Evolutionary conservation across 352 stramenopile genomes (phyloP).

Genomic region (Globisporangium paddicum): DNA sequence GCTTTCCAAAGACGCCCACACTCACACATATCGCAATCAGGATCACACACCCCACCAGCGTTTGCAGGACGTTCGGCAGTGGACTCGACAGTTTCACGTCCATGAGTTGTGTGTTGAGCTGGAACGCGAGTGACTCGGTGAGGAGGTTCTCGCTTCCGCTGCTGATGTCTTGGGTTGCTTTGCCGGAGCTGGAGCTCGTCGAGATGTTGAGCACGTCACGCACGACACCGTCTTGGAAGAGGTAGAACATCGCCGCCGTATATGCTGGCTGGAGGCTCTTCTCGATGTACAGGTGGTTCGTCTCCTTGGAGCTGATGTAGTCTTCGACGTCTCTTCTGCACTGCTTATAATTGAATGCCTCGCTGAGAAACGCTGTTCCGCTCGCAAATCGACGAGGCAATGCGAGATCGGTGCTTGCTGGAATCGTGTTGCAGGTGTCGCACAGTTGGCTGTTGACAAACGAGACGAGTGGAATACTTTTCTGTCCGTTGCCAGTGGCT

Average conservation of each 20-base stretch:
- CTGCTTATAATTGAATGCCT: too few species aligned
- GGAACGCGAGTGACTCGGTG: not conserved
- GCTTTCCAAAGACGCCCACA: not conserved
- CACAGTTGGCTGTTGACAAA: not conserved
- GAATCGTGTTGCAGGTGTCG: not conserved
- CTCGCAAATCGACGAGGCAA: not conserved
- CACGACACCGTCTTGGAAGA: constrained; percentile 1
- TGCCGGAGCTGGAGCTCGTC: not conserved
- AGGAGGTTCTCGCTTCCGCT: not conserved
- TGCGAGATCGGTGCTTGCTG: not conserved
- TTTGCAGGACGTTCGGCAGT: not conserved
- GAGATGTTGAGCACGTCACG: not conserved
- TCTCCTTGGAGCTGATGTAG: constrained; percentile 26
- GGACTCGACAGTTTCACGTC: not conserved
- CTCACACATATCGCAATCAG: not conserved
- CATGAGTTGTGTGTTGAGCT: not conserved
- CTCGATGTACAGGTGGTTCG: constrained; percentile 16
- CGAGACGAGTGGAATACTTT: not conserved
- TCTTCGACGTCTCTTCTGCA: too few species aligned
- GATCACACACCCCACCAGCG: not conserved
- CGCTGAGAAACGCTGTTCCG: not conserved
- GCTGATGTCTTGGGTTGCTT: not conserved
- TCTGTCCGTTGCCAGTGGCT: too few species aligned
- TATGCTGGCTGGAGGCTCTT: too few species aligned
- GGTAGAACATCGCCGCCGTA: too few species aligned